Evolutionary conservation across 768 basidiomycete species (phyloP).

Genomic region (Mycena epipterygia): DNA sequence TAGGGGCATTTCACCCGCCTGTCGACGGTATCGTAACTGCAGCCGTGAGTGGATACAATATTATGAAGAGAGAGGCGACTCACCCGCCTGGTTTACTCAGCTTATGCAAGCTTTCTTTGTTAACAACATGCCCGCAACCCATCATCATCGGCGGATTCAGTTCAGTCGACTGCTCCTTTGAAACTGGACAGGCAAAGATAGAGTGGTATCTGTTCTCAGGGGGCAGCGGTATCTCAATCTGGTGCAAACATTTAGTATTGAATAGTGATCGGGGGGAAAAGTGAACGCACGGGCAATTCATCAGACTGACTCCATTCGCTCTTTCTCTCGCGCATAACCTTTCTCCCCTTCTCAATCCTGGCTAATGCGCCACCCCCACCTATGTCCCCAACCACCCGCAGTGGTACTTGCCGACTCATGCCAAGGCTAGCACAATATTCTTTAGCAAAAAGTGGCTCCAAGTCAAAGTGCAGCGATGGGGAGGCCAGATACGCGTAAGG

Average conservation of each 20-base stretch:
- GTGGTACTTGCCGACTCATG: slow-evolving; percentile 90
- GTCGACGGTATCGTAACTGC: slow-evolving; percentile 25
- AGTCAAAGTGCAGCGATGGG: slow-evolving; percentile 79
- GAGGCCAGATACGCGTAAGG: slow-evolving; percentile 83
- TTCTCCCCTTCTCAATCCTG: slow-evolving; percentile 93
- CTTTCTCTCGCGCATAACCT: slow-evolving; percentile 93
- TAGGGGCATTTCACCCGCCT: slow-evolving; percentile 98
- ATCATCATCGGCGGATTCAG: slow-evolving; percentile 99
- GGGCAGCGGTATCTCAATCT: slow-evolving; percentile 96
- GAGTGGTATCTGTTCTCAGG: slow-evolving; percentile 94
- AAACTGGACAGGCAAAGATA: slow-evolving; percentile 97
- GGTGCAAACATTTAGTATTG: slow-evolving; percentile 5
- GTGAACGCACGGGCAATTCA: slow-evolving; percentile 82
- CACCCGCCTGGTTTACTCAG: slow-evolving; percentile 88
- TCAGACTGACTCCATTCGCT: slow-evolving; percentile 93
- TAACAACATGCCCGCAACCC: slow-evolving; percentile 94
- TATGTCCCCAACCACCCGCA: slow-evolving; percentile 92
- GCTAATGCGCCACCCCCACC: slow-evolving; percentile 93
- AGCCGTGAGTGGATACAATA: slow-evolving; percentile 4
- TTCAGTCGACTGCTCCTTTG: slow-evolving; percentile 96
- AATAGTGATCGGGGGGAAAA: slow-evolving; percentile 5
- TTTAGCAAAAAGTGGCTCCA: slow-evolving; percentile 87
- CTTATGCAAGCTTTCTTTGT: slow-evolving; percentile 91
- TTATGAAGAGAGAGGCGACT: slow-evolving; percentile 25
- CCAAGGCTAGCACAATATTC: slow-evolving; percentile 91